Percentiles rank a stretch among this genome's conserved stretches.
Conservation (phyloP, 768 basidiomycete species). For the Termitomyces sp. region DNA sequence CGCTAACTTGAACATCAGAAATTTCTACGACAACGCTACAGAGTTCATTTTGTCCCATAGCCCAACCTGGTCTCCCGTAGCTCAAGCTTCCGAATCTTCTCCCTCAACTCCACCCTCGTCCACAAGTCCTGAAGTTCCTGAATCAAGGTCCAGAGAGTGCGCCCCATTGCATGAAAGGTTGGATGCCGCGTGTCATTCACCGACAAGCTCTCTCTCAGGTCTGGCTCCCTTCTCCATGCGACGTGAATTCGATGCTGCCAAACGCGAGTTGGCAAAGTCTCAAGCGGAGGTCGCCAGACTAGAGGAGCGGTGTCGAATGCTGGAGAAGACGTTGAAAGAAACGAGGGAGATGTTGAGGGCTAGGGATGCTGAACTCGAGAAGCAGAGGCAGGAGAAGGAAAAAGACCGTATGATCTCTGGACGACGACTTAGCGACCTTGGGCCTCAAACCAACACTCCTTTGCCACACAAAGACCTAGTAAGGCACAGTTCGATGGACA, state of each 20-base stretch:
- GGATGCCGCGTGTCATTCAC: slow-evolving; percentile 39
- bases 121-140: slow-evolving; percentile 26
- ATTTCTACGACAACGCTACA: slow-evolving; percentile 48
- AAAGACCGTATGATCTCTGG: slow-evolving; percentile 26
- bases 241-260: slow-evolving; percentile 51
- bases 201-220: slow-evolving; percentile 37
- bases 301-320: slow-evolving; percentile 54
- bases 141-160: slow-evolving; percentile 38
- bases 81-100: slow-evolving; percentile 23
- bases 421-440: slow-evolving; percentile 23
- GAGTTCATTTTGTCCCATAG: slow-evolving; percentile 50
- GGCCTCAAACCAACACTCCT: slow-evolving; percentile 16
- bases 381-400: slow-evolving; percentile 35
- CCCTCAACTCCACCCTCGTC: slow-evolving; percentile 12
- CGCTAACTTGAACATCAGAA: slow-evolving; percentile 39
- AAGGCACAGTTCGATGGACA: slow-evolving; percentile 25
- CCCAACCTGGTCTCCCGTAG: slow-evolving; percentile 25
- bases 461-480: slow-evolving; percentile 9
- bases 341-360: slow-evolving; percentile 51
- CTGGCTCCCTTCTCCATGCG: slow-evolving; percentile 38
- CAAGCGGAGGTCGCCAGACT: slow-evolving; percentile 48
- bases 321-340: slow-evolving; percentile 61
- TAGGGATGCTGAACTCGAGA: slow-evolving; percentile 57
- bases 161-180: slow-evolving; percentile 41
- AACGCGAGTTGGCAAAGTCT: slow-evolving; percentile 48